Evolutionary conservation across 2,329 filamentous ascomycete species (phyloP), one percentile per base, ranked within the genome.

Genomic region (Phialophora macrospora): DNA sequence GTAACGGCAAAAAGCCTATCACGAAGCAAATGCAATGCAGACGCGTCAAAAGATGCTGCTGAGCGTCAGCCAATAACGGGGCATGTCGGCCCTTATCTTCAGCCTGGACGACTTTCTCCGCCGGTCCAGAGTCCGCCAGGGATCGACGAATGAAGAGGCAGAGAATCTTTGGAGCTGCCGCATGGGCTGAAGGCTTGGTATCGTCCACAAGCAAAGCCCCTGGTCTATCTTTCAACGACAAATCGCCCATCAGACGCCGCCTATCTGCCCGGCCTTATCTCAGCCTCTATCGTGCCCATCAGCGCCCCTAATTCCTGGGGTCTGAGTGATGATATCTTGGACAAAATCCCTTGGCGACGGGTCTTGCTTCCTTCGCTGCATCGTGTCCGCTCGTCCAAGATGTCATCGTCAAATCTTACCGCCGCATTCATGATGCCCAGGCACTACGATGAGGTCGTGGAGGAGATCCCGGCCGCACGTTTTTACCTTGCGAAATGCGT

Each of bases 1-100:
- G 52, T 55, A 55, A 55, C 52, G 52, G 26, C 52, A 55, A 52
- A 52, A 24, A 55, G 48, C 14, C 28, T 52, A 52, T 52, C 49
- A 28, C 2, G 49, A 52, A 24, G 12, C 2, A 7, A 12, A 28
- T 28, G 24, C 28, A 28, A 28, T 1, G 20, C 49, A 52, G 26
- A 52, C n/a, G 44, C 17, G 17, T 22, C 44, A 17, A 48, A n/a
- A 34, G 44, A 48, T 51, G 48, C 9, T 24, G 20, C 48, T 51
- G 48, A 44, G 14, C 38, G 9, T 44, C 38, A 8, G 28, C 52
- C 52, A 55, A 55, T 55, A 34, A 55, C 28, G 28, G 34, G 52
- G 24, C 26, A 55, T 55, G 26, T 28, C 26, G 30, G n/a, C 20
- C 52, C 52, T 55, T 55, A 55, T 55, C 52, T 54, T 54, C 17